Evolutionary conservation across 2,329 filamentous ascomycete genomes (phyloP), one percentile per base, ranked within the genome.

Genomic region (Stromatinia cepivora): DNA sequence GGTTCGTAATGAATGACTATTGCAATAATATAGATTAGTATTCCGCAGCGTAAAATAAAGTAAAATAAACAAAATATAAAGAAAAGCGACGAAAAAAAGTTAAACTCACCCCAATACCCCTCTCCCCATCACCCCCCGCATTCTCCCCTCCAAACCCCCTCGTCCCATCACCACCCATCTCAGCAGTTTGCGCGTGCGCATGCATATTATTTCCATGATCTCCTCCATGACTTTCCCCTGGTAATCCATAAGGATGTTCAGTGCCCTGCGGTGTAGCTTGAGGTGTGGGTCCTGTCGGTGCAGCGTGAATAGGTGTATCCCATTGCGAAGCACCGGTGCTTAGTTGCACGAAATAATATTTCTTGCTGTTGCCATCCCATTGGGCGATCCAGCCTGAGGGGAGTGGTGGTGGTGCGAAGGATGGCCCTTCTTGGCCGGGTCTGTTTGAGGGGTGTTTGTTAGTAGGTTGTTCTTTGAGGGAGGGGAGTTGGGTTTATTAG

Each of bases 301-400:
- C 88, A 63, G 88, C 84, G 70, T 87, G 83, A 20, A 87, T 91
- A 45, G 90, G 90, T 45, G 86, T 84, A n/a, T 92, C 89, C 90
- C 90, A 92, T 79, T 92, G 89, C 72, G 89, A 91, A 50, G 87
- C 83, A 61, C 90, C 90, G 10, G 89, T 92, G 66, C 88, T 88
- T 67, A 92, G 85, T 79, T 92, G 89, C 64, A 92, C 90, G 78
- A 87, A 90, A 79, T 90, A 90, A 78, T 90, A 90, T 78, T 89
- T 89, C 78, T 83, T 85, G 78, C 84, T 87, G 69, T 83, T 77
- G 72, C 84, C 85, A 77, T 90, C 88, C 88, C 88, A 90, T 80
- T 90, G 88, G 70, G 88, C 87, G 76, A 90, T 90, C 88, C 88
- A 90, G 76, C 88, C 88, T 17, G 86, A 80, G 63, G 88, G 88